Base-by-base conservation (phyloP, 2,329 filamentous ascomycete genomes). In the Penicillium janthinellum region DNA sequence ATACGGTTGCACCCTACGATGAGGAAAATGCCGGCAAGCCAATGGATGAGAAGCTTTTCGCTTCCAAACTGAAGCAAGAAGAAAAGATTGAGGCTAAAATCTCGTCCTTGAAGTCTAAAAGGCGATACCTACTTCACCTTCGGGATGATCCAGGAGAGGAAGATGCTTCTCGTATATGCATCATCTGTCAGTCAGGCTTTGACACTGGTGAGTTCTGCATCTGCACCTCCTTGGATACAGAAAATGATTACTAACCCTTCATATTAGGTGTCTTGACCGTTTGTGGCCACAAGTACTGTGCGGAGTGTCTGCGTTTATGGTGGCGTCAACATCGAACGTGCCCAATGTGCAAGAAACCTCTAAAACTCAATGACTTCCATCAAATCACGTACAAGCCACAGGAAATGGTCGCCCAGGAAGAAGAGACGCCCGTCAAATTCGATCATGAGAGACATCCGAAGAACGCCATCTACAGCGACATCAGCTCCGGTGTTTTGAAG, bases 251-350 rank as follows among this genome's bases (percentile, higher is more conserved):
- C 59, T 67, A 51, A 65, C 53, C 37, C 37, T 49, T 45, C 12
- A 2, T 10, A 11, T 14, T 37, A 78, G 77, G 77, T 28, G 75
- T 79, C 17, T 64, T 79, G 64, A 97, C 94, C 0, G 84, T 92
- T 1, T 98, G 95, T 72, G 94, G 94, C 0, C 95, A 99, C 71
- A 87, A 92, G 64, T 98, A 92, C 72, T 97, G 94, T 79, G 92
- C 91, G 69, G 90, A 91, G 31, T 98, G 95, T 74, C 88, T 98
- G 66, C 82, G 83, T 39, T 67, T 87, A 12, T 98, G 95, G 95
- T 91, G 89, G 79, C 82, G 80, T 58, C 81, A 85, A 35, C 88
- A 92, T 67, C 84, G 82, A 17, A 94, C 86, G 54, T 98, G 94
- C 67, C 94, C 94, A 0, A 83, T 91, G 5, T 99, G 95, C 81